Evolutionary conservation across 1,284 basidiomycete species (phyloP).

Genomic region (Marasmius tenuissimus): DNA sequence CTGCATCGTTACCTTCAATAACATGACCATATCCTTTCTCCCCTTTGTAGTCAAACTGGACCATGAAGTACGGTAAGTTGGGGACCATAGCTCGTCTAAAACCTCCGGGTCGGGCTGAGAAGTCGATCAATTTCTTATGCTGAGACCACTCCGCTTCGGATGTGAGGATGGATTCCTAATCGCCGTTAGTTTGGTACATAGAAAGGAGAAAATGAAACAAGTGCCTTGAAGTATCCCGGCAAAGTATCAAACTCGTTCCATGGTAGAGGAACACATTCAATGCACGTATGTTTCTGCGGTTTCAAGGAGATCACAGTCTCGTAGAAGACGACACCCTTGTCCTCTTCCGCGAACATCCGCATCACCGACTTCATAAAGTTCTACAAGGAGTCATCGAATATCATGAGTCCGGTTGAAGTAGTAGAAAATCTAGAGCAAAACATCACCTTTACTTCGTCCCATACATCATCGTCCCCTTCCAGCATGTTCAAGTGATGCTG

Average conservation of each 20-base stretch:
- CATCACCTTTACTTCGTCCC: conserved; percentile 91
- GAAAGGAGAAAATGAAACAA: conserved; percentile 9
- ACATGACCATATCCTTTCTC: conserved; percentile 97
- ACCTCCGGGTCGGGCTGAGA: conserved; percentile 83
- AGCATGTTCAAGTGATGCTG: conserved; percentile 91
- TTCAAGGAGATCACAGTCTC: conserved; percentile 17
- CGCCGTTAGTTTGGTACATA: neutral
- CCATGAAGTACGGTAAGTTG: conserved; percentile 97
- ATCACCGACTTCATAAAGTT: conserved; percentile 99
- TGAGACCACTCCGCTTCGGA: conserved; percentile 97
- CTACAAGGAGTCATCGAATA: conserved; percentile 37
- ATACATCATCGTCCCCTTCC: conserved; percentile 96
- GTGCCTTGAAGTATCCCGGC: conserved; percentile 91
- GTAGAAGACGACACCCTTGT: conserved; percentile 43
- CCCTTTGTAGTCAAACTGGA: conserved; percentile 96
- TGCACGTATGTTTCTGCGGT: conserved; percentile 79
- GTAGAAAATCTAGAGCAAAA: neutral
- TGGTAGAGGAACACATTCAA: conserved; percentile 91
- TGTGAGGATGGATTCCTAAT: conserved; percentile 85
- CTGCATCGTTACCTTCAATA: conserved; percentile 83
- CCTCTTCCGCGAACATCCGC: conserved; percentile 88
- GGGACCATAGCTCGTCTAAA: conserved; percentile 93
- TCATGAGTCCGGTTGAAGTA: neutral
- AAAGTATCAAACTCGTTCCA: conserved; percentile 82
- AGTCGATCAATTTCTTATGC: conserved; percentile 95